Evolutionary conservation across 371 early-diverging fungal genomes (phyloP).

Genomic region (Apophysomyces variabilis): DNA sequence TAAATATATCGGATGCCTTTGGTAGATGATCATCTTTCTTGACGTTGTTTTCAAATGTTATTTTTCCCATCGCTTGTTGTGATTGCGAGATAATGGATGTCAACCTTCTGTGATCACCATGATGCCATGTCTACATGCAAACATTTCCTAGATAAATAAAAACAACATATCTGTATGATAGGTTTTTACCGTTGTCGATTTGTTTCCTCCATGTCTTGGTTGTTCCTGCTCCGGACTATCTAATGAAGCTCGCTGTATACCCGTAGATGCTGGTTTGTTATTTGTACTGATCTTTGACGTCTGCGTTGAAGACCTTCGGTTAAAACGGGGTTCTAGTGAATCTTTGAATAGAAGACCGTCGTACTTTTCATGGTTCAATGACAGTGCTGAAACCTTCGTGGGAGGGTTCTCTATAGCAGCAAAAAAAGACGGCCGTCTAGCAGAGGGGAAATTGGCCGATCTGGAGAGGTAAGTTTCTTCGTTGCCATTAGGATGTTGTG

Average conservation of each 20-base stretch:
- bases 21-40: constrained; percentile 38
- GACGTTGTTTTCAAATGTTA: constrained; percentile 35
- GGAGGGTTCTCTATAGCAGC: background rate
- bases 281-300: constrained; percentile 8
- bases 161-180: background rate
- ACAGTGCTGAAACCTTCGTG: background rate
- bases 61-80: constrained; percentile 41
- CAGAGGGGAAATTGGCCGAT: constrained; percentile 41
- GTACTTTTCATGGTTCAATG: constrained; percentile 56
- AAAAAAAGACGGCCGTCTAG: constrained; percentile 18
- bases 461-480: constrained; percentile 45
- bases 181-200: constrained; percentile 33
- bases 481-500: constrained; percentile 23
- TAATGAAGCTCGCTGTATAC: constrained; percentile 32
- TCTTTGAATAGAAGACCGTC: constrained; percentile 58
- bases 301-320: constrained; percentile 21
- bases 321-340: constrained; percentile 42
- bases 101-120: constrained; percentile 37
- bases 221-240: constrained; percentile 36
- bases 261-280: constrained; percentile 21
- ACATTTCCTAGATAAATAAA: constrained; percentile 1
- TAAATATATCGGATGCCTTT: constrained; percentile 35
- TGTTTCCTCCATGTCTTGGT: constrained; percentile 20
- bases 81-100: constrained; percentile 46
- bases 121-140: constrained; percentile 48